A percentile compares a stretch with the other conserved stretches of the same genome.
phyloP scores from a whole-genome alignment of 2,329 filamentous ascomycete genomes.

The Alternaria sp. region DNA sequence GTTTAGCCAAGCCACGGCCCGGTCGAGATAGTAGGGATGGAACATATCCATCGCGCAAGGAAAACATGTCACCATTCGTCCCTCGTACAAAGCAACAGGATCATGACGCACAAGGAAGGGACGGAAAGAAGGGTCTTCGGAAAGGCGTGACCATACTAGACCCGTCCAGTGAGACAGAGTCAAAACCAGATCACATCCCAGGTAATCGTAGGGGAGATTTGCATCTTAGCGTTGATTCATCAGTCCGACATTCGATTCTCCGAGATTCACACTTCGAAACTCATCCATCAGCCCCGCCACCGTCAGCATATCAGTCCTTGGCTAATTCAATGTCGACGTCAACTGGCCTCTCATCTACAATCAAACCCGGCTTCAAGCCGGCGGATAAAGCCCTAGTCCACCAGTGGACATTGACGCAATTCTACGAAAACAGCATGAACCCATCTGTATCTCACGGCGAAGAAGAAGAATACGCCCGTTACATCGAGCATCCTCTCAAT shows the following conservation, averaged over 20 bases:
- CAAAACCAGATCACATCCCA: constrained; percentile 31
- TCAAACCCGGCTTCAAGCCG: constrained; percentile 55
- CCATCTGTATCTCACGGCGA: constrained; percentile 80
- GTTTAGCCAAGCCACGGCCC: constrained; percentile 82
- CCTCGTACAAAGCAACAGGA: constrained; percentile 64
- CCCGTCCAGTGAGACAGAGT: constrained; percentile 58
- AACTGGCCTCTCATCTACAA: constrained; percentile 37
- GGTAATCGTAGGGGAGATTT: constrained; percentile 32
- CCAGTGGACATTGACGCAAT: constrained; percentile 87
- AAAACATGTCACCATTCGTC: constrained; percentile 88
- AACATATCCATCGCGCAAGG: constrained; percentile 74
- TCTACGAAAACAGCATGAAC: constrained; percentile 84
- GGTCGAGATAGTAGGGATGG: constrained; percentile 80
- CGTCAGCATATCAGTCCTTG: constrained; percentile 36
- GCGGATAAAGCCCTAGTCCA: constrained; percentile 82
- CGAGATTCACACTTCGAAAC: constrained; percentile 52
- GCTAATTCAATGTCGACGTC: constrained; percentile 42
- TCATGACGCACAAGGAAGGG: constrained; percentile 64
- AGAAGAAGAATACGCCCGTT: constrained; percentile 84
- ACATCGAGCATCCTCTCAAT: constrained; percentile 86
- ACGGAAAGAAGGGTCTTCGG: constrained; percentile 67
- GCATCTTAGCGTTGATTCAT: constrained; percentile 40
- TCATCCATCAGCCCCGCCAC: constrained; percentile 31
- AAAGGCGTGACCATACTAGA: constrained; percentile 77
- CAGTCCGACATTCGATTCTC: constrained; percentile 54